Evolutionary conservation across 2,329 filamentous ascomycete genomes (phyloP).

Genomic region (Pseudocercospora ulei): DNA sequence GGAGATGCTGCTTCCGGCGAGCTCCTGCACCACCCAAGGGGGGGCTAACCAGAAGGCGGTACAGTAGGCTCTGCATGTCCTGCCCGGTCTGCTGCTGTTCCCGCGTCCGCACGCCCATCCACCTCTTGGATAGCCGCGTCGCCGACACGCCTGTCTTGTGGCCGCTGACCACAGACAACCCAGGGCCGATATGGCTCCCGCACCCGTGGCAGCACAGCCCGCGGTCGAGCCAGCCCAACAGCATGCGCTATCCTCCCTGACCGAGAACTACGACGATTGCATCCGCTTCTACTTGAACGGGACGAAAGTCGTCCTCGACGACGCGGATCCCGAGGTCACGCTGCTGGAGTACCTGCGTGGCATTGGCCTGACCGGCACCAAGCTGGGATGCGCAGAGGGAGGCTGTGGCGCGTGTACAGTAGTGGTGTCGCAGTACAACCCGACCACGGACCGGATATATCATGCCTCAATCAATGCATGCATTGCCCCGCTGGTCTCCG

Average conservation of each 20-base stretch:
- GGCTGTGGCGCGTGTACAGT: slow-evolving; percentile 95
- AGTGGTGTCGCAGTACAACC: slow-evolving; percentile 86
- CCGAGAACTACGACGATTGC: slow-evolving; percentile 72
- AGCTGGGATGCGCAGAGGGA: slow-evolving; percentile 91
- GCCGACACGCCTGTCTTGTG: too few relatives aligned
- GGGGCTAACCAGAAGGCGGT: background rate
- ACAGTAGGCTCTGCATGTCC: background rate
- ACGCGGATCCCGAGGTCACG: slow-evolving; percentile 82
- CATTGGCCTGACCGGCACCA: slow-evolving; percentile 88
- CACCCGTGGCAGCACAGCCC: slow-evolving; percentile 44
- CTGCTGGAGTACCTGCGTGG: slow-evolving; percentile 86
- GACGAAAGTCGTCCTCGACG: slow-evolving; percentile 74
- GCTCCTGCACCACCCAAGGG: slow-evolving; percentile 1
- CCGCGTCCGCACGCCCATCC: too few relatives aligned
- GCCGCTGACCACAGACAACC: too few relatives aligned
- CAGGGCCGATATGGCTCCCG: slow-evolving; percentile 48
- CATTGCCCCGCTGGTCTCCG: slow-evolving; percentile 78
- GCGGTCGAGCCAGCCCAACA: slow-evolving; percentile 41
- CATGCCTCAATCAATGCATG: slow-evolving; percentile 96
- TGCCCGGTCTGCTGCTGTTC: background rate
- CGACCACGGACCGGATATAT: slow-evolving; percentile 83
- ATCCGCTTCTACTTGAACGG: slow-evolving; percentile 91
- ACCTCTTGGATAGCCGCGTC: too few relatives aligned
- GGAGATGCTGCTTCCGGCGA: background rate
- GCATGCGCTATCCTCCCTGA: slow-evolving; percentile 51